phyloP scores from a whole-genome alignment of 2,329 filamentous ascomycete genomes.

The Colletotrichum chlorophyti region DNA sequence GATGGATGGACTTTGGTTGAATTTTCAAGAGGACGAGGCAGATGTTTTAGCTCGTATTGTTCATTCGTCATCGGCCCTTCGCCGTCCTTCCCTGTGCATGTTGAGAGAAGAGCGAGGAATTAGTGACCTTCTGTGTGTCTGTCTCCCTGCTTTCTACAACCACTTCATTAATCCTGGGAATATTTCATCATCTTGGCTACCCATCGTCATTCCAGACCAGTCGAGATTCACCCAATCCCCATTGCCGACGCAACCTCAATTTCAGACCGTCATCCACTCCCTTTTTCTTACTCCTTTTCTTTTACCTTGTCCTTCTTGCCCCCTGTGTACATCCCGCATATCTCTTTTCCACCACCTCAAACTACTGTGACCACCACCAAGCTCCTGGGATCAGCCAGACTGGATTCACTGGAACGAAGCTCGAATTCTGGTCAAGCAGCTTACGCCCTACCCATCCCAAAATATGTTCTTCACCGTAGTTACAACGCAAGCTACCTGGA shows the following conservation, averaged over 20 bases:
- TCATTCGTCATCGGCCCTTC: too few species aligned
- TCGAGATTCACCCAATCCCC: constrained; percentile 17
- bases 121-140: background rate
- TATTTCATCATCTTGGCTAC: too few species aligned
- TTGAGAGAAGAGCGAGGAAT: background rate
- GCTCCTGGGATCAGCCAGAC: background rate
- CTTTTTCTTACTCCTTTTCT: too few species aligned
- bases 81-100: background rate
- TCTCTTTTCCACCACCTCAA: background rate
- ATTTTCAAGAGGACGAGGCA: too few species aligned
- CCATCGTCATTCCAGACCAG: constrained; percentile 17
- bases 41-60: too few species aligned
- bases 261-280: constrained; percentile 20
- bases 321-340: constrained; percentile 28
- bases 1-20: background rate
- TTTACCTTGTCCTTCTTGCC: too few species aligned
- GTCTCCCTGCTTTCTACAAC: background rate
- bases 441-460: background rate
- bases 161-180: too few species aligned
- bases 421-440: too few species aligned
- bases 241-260: constrained; percentile 19
- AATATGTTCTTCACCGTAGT: too few species aligned
- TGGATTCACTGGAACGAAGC: constrained; percentile 12
- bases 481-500: too few species aligned
- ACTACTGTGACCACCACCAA: background rate